Evolutionary conservation across 352 stramenopile species (phyloP), one percentile per base, ranked within the genome.

Genomic region (Pythium guiyangense): DNA sequence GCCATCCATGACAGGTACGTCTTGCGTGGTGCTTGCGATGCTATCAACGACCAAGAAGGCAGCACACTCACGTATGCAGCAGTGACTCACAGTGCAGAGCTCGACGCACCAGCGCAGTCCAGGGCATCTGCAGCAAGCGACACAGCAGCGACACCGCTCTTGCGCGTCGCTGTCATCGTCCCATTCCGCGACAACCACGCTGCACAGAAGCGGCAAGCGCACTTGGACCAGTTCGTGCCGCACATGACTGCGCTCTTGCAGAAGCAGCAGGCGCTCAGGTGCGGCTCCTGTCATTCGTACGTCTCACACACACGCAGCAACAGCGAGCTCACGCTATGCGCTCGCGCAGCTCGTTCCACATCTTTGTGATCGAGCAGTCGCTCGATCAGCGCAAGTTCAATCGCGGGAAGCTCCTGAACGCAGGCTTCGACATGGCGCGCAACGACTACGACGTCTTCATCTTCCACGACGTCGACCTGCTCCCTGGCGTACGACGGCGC

Each of bases 401-500:
- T 69, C 84, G 95, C 40, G 96, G 96, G 25, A 98, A 99, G 70
- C 71, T 99, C 26, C 77, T 99, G 12, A 99, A 99, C 66, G 95
- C 97, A 60, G 96, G 96, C 42, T 98, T 97, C 68, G 83, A 97
- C 65, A 77, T 96, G 48, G 86, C 94, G 11, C 64, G 65, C 37
- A 77, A 96, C 50, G 79, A 86, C 51, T 93, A 79, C 59, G 77
- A 86, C 51, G 61, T 81, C 14, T 98, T 97, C 63, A 87, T 98
- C 52, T 97, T 98, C 66, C 96, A 99, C 62, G 96, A 99, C 63
- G 96, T 99, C 22, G 96, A 99, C 67, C 66, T 99, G 49, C 64
- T 99, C 25, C 96, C 96, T 12, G 62, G 56, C 18, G 74, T 84
- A 50, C 29, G 47, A 26, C 9, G 26, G 8, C 17, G 11, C 15